A percentile compares a stretch with the other conserved stretches of the same genome.
Evolutionary conservation across 2,329 filamentous ascomycete genomes (phyloP).

Genomic region (Paraconiothyrium sp.): DNA sequence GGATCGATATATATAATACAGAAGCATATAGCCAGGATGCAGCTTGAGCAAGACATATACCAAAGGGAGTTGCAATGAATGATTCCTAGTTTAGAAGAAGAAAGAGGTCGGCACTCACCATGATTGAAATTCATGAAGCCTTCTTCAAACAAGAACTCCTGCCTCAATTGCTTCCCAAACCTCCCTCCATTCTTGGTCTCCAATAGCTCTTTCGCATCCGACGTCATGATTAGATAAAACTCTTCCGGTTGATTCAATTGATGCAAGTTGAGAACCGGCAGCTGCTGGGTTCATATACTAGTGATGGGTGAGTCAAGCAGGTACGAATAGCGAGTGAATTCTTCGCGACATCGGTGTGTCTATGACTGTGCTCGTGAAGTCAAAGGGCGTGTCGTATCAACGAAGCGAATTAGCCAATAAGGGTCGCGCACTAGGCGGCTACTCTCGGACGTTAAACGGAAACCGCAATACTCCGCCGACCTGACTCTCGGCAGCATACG

Average conservation of each 20-base stretch:
- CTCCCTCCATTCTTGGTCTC: constrained; percentile 32
- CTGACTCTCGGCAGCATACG: background rate
- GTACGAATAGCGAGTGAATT: background rate
- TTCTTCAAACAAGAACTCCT: constrained; percentile 75
- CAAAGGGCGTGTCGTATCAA: background rate
- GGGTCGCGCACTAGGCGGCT: constrained; percentile 1
- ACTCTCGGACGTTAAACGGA: background rate
- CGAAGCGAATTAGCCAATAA: background rate
- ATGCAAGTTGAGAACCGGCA: background rate
- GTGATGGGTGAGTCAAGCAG: constrained; percentile 4
- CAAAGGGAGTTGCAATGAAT: background rate
- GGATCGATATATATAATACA: no score
- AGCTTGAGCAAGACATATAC: no score
- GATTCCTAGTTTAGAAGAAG: background rate
- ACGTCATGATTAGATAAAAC: constrained; percentile 27
- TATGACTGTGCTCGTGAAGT: background rate
- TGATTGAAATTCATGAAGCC: constrained; percentile 81
- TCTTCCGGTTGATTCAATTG: background rate
- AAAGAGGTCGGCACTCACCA: constrained; percentile 59
- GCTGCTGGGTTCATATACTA: background rate
- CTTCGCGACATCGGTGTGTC: background rate
- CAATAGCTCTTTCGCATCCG: constrained; percentile 20
- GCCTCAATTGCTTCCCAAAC: constrained; percentile 62
- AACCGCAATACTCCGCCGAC: background rate
- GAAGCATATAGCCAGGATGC: no score